Conservation (phyloP, 1,139 yeast species). For the Sugiyamaella sp. region DNA sequence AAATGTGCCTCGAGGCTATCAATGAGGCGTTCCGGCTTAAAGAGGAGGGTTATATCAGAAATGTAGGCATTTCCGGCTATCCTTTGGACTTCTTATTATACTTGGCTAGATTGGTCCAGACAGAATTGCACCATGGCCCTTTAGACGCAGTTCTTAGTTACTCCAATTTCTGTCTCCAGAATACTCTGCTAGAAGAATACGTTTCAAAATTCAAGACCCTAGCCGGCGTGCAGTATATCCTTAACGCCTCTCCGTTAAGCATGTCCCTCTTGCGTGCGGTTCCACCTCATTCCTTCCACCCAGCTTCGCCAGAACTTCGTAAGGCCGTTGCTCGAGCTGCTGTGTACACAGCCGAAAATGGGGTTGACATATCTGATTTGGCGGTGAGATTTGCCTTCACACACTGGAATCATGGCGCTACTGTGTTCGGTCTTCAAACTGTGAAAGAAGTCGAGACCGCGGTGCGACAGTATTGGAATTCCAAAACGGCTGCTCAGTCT, state of each 20-base stretch:
- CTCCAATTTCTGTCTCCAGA: constrained; percentile 82
- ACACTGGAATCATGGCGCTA: constrained; percentile 58
- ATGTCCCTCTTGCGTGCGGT: constrained; percentile 81
- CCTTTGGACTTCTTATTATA: constrained; percentile 65
- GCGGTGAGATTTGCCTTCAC: constrained; percentile 76
- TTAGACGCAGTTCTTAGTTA: constrained; percentile 80
- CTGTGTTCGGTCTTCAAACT: constrained; percentile 75
- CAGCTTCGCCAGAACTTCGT: constrained; percentile 66
- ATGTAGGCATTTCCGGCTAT: constrained; percentile 85
- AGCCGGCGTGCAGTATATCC: constrained; percentile 58
- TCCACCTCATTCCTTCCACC: constrained; percentile 77
- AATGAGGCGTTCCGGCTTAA: constrained; percentile 61
- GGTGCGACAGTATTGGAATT: constrained; percentile 56
- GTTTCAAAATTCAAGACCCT: constrained; percentile 54
- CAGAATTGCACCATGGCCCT: constrained; percentile 46
- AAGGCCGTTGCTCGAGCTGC: constrained; percentile 60
- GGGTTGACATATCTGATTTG: constrained; percentile 73
- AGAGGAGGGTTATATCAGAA: constrained; percentile 60
- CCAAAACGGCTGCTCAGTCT: constrained; percentile 42
- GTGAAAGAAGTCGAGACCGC: constrained; percentile 66
- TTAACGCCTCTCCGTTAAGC: constrained; percentile 83
- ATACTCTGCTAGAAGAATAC: constrained; percentile 56
- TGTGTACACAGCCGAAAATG: constrained; percentile 43
- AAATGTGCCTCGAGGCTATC: constrained; percentile 63
- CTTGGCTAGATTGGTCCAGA: constrained; percentile 46